Percentiles rank a stretch among this genome's conserved stretches.
These are phyloP conservation scores for Leucoagaricus sp. DNA, from an alignment of 1,284 basidiomycete genomes.

Conservation along the genomic window DNA sequence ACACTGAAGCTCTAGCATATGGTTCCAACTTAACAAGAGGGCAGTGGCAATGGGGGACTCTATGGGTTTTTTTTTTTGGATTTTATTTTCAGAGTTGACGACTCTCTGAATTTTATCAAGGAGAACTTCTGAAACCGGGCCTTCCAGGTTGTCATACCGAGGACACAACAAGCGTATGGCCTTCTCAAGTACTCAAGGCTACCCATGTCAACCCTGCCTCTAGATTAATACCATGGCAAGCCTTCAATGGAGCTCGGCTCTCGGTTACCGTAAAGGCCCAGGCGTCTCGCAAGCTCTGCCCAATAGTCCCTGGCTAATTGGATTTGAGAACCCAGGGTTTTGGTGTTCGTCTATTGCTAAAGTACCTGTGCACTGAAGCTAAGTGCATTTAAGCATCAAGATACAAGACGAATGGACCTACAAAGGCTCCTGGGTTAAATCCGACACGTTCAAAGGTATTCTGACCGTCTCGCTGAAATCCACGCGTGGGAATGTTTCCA, in stretches of 20 bases:
- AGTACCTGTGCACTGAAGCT: too few species aligned
- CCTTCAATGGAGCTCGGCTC: slow-evolving; percentile 30
- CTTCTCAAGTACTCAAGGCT: neutral
- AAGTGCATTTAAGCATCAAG: slow-evolving; percentile 43
- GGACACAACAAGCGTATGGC: slow-evolving; percentile 30
- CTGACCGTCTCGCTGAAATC: slow-evolving; percentile 36
- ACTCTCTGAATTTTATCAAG: slow-evolving; percentile 9
- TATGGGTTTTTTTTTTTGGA: slow-evolving; percentile 33
- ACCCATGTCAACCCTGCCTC: neutral
- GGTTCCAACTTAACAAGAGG: neutral
- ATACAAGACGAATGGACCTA: slow-evolving; percentile 37
- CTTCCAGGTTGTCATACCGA: slow-evolving; percentile 34
- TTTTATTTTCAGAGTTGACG: neutral
- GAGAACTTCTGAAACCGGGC: slow-evolving; percentile 35
- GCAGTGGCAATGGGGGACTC: slow-evolving; percentile 34
- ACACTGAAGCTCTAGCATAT: neutral
- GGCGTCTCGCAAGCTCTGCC: slow-evolving; percentile 33
- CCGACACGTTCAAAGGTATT: slow-evolving; percentile 28
- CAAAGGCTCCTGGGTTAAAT: slow-evolving; percentile 37
- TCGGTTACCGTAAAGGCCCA: slow-evolving; percentile 30
- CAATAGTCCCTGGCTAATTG: slow-evolving; percentile 34
- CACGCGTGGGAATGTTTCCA: slow-evolving; percentile 30
- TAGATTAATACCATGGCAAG: slow-evolving; percentile 29
- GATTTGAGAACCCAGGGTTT: slow-evolving; percentile 37
- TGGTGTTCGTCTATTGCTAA: too few species aligned